A percentile compares a stretch with the other conserved stretches of the same genome.
Conservation (phyloP, 2,329 filamentous ascomycete species). For the Colletotrichum abscissum region DNA sequence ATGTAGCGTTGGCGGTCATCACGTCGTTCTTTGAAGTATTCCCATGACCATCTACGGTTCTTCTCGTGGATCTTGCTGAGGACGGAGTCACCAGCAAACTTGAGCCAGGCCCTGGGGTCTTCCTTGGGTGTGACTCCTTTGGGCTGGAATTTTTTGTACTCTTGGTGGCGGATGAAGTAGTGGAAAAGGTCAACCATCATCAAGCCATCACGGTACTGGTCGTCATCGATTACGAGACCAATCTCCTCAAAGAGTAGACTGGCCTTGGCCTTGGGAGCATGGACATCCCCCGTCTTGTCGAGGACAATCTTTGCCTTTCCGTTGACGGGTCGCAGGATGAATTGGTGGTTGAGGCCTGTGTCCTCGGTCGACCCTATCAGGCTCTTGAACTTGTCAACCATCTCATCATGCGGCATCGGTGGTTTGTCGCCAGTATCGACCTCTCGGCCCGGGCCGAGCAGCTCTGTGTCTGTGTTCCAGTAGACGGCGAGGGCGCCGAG, state of each 20-base stretch:
- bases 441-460: conserved; percentile 86
- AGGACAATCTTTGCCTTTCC: conserved; percentile 95
- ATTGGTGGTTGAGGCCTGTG: conserved; percentile 76
- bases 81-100: conserved; percentile 90
- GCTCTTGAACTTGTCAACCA: conserved; percentile 80
- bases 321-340: conserved; percentile 94
- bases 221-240: conserved; percentile 95
- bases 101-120: conserved; percentile 91
- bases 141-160: conserved; percentile 93
- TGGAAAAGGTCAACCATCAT: conserved; percentile 99
- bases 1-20: conserved; percentile 93
- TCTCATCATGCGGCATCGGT: conserved; percentile 76
- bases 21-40: conserved; percentile 90
- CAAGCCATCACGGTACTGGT: conserved; percentile 95
- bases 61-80: conserved; percentile 94
- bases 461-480: conserved; percentile 94
- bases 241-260: conserved; percentile 96
- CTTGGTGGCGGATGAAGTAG: conserved; percentile 96
- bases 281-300: conserved; percentile 87
- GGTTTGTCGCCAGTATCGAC: conserved; percentile 69
- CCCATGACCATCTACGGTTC: conserved; percentile 96
- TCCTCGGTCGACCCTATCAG: conserved; percentile 82
- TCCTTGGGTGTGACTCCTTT: conserved; percentile 85
- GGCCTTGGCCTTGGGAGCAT: conserved; percentile 88
- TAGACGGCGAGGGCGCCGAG: conserved; percentile 92